Conservation (phyloP, 2,329 filamentous ascomycete species). For the Aspergillus japonicus region DNA sequence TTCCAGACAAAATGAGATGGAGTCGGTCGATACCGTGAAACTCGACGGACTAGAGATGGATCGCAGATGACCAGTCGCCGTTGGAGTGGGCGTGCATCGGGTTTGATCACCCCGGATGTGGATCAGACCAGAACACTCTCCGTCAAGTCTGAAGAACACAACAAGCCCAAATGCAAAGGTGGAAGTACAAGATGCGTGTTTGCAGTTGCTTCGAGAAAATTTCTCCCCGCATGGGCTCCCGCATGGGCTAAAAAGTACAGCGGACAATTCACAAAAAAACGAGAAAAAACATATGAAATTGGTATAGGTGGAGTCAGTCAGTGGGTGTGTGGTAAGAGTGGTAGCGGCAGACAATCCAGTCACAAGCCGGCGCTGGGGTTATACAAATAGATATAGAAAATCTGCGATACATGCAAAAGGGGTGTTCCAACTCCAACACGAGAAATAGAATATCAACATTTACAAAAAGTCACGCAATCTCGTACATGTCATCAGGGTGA, state of each 20-base stretch:
- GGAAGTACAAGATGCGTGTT: not conserved
- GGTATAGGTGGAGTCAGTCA: conserved; percentile 7
- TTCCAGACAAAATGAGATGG: not conserved
- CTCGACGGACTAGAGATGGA: not conserved
- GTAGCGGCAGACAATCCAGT: conserved; percentile 7
- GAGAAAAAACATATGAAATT: conserved; percentile 6
- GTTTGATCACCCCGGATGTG: too few relatives aligned
- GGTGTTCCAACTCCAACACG: conserved; percentile 25
- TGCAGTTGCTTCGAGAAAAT: not conserved
- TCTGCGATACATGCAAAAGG: conserved; percentile 24
- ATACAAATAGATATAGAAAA: conserved; percentile 5
- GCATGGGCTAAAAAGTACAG: not conserved
- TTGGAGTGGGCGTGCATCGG: too few relatives aligned
- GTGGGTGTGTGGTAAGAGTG: not conserved
- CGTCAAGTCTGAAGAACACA: too few relatives aligned
- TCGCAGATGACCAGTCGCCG: too few relatives aligned
- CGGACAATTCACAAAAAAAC: not conserved
- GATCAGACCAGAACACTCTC: too few relatives aligned
- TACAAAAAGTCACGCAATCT: conserved; percentile 37
- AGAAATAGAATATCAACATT: conserved; percentile 28
- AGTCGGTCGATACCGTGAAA: not conserved
- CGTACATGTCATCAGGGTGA: conserved; percentile 38
- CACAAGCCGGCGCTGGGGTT: not conserved
- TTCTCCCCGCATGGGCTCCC: not conserved
- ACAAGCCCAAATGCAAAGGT: too few relatives aligned